phyloP scores from a whole-genome alignment of 768 basidiomycete genomes.

The Leccinum boreale region DNA sequence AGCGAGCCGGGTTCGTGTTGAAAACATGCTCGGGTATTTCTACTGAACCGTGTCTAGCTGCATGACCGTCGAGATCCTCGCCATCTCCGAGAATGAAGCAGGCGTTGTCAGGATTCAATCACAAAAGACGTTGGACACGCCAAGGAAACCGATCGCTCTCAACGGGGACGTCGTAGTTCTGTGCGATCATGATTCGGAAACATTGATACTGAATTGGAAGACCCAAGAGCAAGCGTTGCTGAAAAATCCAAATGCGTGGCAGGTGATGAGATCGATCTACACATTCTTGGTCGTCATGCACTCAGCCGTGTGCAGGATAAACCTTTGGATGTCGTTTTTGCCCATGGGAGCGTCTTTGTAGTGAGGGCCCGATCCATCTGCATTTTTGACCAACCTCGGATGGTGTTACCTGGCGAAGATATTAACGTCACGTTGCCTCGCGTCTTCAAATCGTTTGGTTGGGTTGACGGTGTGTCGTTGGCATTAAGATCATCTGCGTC shows the following conservation, averaged over 20 bases:
- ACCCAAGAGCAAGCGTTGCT: slow-evolving; percentile 45
- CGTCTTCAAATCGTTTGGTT: slow-evolving; percentile 55
- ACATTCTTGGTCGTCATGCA: slow-evolving; percentile 1
- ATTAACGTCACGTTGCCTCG: slow-evolving; percentile 26
- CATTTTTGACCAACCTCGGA: slow-evolving; percentile 48
- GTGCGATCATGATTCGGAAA: slow-evolving; percentile 49
- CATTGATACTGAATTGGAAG: slow-evolving; percentile 56
- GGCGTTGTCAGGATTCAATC: slow-evolving; percentile 27
- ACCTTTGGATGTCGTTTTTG: slow-evolving; percentile 51
- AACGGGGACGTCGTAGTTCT: slow-evolving; percentile 51
- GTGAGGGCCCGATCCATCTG: slow-evolving; percentile 57
- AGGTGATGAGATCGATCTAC: slow-evolving; percentile 20
- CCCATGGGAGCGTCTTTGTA: slow-evolving; percentile 47
- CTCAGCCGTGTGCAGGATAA: slow-evolving; percentile 37
- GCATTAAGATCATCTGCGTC: slow-evolving; percentile 12
- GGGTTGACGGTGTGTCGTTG: slow-evolving; percentile 60
- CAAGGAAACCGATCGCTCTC: slow-evolving; percentile 46
- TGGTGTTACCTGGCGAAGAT: slow-evolving; percentile 23
- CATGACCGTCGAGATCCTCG: slow-evolving; percentile 29
- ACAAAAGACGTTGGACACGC: slow-evolving; percentile 36
- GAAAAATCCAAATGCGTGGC: slow-evolving; percentile 34
- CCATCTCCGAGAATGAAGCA: slow-evolving; percentile 11
- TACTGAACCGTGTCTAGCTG: slow-evolving; percentile 19
- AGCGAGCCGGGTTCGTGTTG: slow-evolving; percentile 43
- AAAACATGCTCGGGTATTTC: slow-evolving; percentile 2